Percentiles rank a stretch among this genome's conserved stretches.
phyloP scores from a whole-genome alignment of 805 yeast species.

The Alloascoidea hylecoeti region DNA sequence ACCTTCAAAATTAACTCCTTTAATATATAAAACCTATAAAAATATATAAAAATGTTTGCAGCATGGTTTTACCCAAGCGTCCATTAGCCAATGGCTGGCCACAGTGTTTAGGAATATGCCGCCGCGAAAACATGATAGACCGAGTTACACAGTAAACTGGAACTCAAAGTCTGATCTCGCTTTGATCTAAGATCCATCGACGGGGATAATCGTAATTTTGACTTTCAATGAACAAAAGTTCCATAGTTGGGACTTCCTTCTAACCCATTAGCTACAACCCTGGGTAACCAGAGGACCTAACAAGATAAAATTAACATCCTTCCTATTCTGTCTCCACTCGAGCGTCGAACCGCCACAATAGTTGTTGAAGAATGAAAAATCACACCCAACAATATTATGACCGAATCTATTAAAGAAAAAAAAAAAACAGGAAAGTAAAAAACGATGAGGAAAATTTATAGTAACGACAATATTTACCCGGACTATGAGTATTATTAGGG shows the following conservation, averaged over 20 bases:
- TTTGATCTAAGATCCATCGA: slow-evolving; percentile 88
- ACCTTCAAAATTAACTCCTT: too few species aligned
- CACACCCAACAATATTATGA: too few species aligned
- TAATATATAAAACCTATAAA: too few species aligned
- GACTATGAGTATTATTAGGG: too few species aligned
- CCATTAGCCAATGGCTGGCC: slow-evolving; percentile 83
- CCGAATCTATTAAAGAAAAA: too few species aligned
- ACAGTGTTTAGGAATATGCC: slow-evolving; percentile 99
- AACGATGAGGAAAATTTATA: too few species aligned
- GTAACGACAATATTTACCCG: too few species aligned
- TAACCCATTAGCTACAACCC: too few species aligned
- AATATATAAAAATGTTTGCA: slow-evolving; percentile 54
- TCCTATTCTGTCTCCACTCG: slow-evolving; percentile 29
- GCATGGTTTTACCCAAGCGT: slow-evolving; percentile 99
- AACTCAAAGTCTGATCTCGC: slow-evolving; percentile 21
- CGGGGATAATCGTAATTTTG: slow-evolving; percentile 41
- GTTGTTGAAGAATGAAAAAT: slow-evolving; percentile 5
- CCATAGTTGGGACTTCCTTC: too few species aligned
- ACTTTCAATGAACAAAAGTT: background rate
- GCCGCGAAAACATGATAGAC: slow-evolving; percentile 56
- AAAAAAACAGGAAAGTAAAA: slow-evolving; percentile 2
- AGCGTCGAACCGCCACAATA: slow-evolving; percentile 52
- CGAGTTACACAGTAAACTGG: slow-evolving; percentile 23
- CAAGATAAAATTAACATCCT: too few species aligned
- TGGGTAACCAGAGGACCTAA: too few species aligned